Evolutionary conservation across 805 yeast genomes (phyloP).

Genomic region (Metschnikowia gruessii): DNA sequence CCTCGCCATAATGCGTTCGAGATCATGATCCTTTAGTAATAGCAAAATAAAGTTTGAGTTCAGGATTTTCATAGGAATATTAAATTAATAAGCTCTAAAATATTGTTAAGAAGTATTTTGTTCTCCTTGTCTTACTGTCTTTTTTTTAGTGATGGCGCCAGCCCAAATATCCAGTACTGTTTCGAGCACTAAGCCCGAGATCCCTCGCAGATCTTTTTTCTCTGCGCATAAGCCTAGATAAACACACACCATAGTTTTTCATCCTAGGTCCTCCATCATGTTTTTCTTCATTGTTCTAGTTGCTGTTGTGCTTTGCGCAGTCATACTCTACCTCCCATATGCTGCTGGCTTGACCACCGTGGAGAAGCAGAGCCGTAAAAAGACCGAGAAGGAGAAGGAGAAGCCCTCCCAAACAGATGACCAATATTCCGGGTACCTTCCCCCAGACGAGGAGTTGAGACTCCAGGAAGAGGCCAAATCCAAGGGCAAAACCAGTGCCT

Average conservation of each 20-base stretch:
- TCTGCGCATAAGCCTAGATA: conserved; percentile 1
- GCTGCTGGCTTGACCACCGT: conserved; percentile 49
- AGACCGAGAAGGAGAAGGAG: conserved; percentile 6
- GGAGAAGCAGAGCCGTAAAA: conserved; percentile 27
- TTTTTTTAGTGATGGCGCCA: too few relatives aligned
- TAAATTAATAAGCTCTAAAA: too few relatives aligned
- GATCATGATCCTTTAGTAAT: not conserved
- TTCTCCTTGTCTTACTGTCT: too few relatives aligned
- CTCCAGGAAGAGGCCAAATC: conserved; percentile 14
- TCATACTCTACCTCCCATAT: conserved; percentile 46
- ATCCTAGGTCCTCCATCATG: conserved; percentile 21
- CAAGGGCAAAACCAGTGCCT: conserved; percentile 19
- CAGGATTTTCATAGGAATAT: too few relatives aligned
- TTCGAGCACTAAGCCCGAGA: not conserved
- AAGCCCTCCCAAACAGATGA: conserved; percentile 10
- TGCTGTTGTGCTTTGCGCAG: conserved; percentile 40
- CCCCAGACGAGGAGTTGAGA: conserved; percentile 36
- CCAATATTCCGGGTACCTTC: conserved; percentile 33
- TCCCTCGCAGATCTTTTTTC: not conserved
- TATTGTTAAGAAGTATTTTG: too few relatives aligned
- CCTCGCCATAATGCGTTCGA: not conserved
- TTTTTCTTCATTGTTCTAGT: conserved; percentile 38
- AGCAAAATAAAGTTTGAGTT: too few relatives aligned
- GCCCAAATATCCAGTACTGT: not conserved
- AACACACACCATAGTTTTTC: not conserved